These are phyloP conservation scores for Metarhizium anisopliae DNA, from an alignment of 2,329 filamentous ascomycete species.

Conservation along the genomic window DNA sequence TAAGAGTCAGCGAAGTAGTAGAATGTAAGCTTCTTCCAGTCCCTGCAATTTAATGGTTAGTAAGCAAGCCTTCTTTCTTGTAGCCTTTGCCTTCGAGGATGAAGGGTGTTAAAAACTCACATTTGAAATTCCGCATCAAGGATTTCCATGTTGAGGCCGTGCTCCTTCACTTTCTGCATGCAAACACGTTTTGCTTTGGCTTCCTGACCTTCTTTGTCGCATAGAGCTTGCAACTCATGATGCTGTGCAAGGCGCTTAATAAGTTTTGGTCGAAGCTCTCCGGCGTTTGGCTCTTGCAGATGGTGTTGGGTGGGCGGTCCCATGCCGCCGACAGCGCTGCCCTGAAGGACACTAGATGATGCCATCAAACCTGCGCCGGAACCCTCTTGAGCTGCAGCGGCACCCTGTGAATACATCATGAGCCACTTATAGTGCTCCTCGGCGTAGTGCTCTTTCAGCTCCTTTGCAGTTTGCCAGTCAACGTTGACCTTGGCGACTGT, in stretches of 20 bases:
- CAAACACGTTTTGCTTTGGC: slow-evolving; percentile 95
- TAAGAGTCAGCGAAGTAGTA: slow-evolving; percentile 98
- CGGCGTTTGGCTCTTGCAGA: slow-evolving; percentile 58
- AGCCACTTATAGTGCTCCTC: slow-evolving; percentile 98
- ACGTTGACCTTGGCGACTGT: slow-evolving; percentile 86
- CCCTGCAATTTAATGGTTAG: slow-evolving; percentile 46
- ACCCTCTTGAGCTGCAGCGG: slow-evolving; percentile 51
- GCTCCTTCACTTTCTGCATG: slow-evolving; percentile 92
- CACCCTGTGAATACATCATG: slow-evolving; percentile 94
- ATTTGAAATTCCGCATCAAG: slow-evolving; percentile 97
- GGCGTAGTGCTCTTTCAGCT: slow-evolving; percentile 81
- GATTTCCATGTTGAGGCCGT: slow-evolving; percentile 95
- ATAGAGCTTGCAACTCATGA: slow-evolving; percentile 80
- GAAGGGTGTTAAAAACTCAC: slow-evolving; percentile 45
- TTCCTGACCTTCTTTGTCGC: slow-evolving; percentile 95
- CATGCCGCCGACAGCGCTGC: slow-evolving; percentile 69
- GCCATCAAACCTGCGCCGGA: slow-evolving; percentile 54
- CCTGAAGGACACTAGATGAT: slow-evolving; percentile 53
- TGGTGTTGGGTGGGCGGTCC: slow-evolving; percentile 66
- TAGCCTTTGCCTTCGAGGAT: not conserved
- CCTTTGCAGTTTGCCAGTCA: slow-evolving; percentile 78
- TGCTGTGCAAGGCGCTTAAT: slow-evolving; percentile 91
- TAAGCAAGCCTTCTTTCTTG: not conserved
- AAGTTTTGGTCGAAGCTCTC: slow-evolving; percentile 87
- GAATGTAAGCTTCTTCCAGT: slow-evolving; percentile 98